Conservation (phyloP, 345 rosid species). For the Capsella bursapastoris region DNA sequence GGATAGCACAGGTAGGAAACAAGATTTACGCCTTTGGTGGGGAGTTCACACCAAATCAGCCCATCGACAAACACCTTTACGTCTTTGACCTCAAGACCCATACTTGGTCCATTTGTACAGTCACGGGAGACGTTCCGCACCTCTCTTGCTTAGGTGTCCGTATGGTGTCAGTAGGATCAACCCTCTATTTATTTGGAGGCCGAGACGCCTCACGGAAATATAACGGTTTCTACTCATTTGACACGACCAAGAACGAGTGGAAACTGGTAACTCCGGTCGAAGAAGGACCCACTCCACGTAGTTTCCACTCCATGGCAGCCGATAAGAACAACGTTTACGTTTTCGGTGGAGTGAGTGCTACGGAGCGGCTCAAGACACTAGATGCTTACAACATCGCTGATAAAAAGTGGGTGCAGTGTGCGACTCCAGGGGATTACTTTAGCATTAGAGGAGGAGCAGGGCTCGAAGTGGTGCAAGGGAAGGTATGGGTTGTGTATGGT, state of each 20-base stretch:
- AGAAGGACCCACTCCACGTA: slow-evolving; percentile 43
- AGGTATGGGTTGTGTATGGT: slow-evolving; percentile 44
- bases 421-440: slow-evolving; percentile 24
- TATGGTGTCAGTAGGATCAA: slow-evolving; percentile 30
- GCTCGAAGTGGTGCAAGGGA: slow-evolving; percentile 40
- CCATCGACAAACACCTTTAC: slow-evolving; percentile 40
- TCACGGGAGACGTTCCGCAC: slow-evolving; percentile 34
- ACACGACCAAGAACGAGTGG: slow-evolving; percentile 37
- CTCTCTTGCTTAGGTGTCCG: slow-evolving; percentile 40
- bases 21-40: slow-evolving; percentile 43
- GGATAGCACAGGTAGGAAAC: slow-evolving; percentile 40
- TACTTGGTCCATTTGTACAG: slow-evolving; percentile 36
- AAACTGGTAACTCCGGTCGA: slow-evolving; percentile 35
- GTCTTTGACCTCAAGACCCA: slow-evolving; percentile 36
- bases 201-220: slow-evolving; percentile 30
- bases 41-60: slow-evolving; percentile 35
- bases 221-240: slow-evolving; percentile 42
- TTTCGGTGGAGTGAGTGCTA: slow-evolving; percentile 38
- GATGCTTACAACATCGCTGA: slow-evolving; percentile 35
- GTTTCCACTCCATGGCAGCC: slow-evolving; percentile 47
- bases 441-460: slow-evolving; percentile 43
- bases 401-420: slow-evolving; percentile 29
- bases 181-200: slow-evolving; percentile 40
- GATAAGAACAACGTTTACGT: slow-evolving; percentile 36
- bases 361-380: slow-evolving; percentile 12